phyloP scores from a whole-genome alignment of 768 basidiomycete genomes.

The Boletus sp. region DNA sequence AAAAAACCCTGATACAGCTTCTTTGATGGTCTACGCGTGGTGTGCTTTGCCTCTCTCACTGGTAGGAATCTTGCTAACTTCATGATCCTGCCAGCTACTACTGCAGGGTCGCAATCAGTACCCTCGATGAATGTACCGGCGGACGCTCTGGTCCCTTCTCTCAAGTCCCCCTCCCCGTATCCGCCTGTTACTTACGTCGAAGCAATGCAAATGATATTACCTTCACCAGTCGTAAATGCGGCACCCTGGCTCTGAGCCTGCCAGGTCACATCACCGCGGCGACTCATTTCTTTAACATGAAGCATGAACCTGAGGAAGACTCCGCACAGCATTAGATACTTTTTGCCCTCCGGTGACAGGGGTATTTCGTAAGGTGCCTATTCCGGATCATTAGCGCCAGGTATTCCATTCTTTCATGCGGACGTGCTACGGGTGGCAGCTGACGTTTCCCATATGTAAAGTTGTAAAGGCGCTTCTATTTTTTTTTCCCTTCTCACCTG shows the following conservation, averaged over 20 bases:
- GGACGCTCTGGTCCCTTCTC: background rate
- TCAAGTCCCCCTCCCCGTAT: background rate
- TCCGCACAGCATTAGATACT: conserved; percentile 23
- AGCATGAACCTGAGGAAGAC: conserved; percentile 5
- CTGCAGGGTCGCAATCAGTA: background rate
- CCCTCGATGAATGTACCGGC: background rate
- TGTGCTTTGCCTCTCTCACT: conserved; percentile 4
- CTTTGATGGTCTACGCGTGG: conserved; percentile 1
- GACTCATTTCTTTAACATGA: conserved; percentile 13
- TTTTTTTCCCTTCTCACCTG: conserved; percentile 1
- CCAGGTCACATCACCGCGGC: background rate
- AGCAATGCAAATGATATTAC: background rate
- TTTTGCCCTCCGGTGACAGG: conserved; percentile 19
- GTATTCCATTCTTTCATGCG: background rate
- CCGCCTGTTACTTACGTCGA: background rate
- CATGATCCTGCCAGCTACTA: background rate
- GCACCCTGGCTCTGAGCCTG: background rate
- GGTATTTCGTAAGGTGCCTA: conserved; percentile 19
- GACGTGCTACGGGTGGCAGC: conserved; percentile 6
- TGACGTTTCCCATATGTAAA: conserved; percentile 12
- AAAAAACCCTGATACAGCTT: background rate
- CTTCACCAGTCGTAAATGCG: background rate
- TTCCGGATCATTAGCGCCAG: background rate
- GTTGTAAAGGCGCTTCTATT: background rate
- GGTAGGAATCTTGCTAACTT: conserved; percentile 2